Evolutionary conservation across 148 eudicot species (phyloP), one percentile per base, ranked within the genome.

Genomic region (Dianthus caryophyllus): DNA sequence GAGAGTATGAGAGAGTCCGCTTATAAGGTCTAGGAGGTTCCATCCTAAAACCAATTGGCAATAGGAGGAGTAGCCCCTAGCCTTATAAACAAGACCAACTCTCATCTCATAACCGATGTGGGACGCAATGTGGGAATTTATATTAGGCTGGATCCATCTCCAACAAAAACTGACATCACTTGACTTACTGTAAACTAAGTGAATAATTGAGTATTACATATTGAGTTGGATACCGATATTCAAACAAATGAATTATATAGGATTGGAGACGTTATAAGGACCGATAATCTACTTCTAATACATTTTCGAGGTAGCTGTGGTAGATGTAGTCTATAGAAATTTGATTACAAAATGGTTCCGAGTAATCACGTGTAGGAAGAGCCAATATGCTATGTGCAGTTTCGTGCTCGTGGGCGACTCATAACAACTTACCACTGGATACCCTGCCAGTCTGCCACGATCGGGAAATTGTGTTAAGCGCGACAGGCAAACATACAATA

Each of bases 341-440:
- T 48, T 61, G 29, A 73, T 78, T 79, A 93, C 85, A 93, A 83
- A 69, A 92, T 85, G 77, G 91, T 61, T 69, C 87, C 96, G 36
- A 93, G 84, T 71, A 93, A 75, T 89, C 96, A 93, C 70, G 68
- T 93, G 94, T 76, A 93, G 57, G 64, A 93, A 61, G 65, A 89
- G 84, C 83, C 96, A 87, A 82, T 93, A 93, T 51, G 90, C 94
- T 66, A 93, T 72, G 11, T 89, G 69, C 9, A 89, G 84, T 73
- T 97, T 82, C n/a, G n/a, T 62, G 92, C 97, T 67, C 90, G 80
- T 46, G 98, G 98, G 47, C 83, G 96, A 71, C 85, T 86, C 97
- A 84, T 75, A 90, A 73, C 70, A 89, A 79, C 73, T 90, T 84
- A 67, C 82, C 86, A 52, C 95, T 80, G 0, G 88, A 69, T 64